phyloP scores from a whole-genome alignment of 2,329 filamentous ascomycete genomes.

The Talaromyces sp. region DNA sequence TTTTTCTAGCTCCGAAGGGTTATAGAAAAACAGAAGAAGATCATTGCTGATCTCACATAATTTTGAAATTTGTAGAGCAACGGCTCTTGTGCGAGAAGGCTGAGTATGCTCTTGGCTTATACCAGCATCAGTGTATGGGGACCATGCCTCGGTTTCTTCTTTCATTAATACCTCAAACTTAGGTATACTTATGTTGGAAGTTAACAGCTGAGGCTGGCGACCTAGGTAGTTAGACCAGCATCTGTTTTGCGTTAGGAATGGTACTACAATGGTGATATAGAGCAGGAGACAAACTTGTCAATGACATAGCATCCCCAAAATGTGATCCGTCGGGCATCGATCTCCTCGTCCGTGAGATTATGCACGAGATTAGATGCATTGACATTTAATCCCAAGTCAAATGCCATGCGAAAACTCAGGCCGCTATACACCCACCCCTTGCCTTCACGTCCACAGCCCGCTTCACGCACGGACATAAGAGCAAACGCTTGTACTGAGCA shows the following conservation, averaged over 20 bases:
- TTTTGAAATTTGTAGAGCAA: constrained; percentile 77
- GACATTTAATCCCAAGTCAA: constrained; percentile 88
- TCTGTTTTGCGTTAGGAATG: constrained; percentile 37
- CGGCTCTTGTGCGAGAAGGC: constrained; percentile 78
- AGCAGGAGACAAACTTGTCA: constrained; percentile 65
- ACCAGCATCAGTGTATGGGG: constrained; percentile 83
- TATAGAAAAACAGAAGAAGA: constrained; percentile 86
- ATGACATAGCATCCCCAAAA: constrained; percentile 99
- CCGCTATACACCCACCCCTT: constrained; percentile 98
- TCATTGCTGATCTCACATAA: constrained; percentile 95
- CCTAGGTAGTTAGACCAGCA: constrained; percentile 98
- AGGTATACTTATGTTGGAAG: constrained; percentile 76
- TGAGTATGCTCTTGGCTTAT: constrained; percentile 73
- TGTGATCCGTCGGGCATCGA: constrained; percentile 86
- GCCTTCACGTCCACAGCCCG: constrained; percentile 88
- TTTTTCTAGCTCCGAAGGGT: constrained; percentile 67
- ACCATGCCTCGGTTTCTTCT: constrained; percentile 85
- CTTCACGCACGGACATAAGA: constrained; percentile 94
- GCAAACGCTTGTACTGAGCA: constrained; percentile 92
- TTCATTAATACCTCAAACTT: constrained; percentile 89
- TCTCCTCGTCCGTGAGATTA: constrained; percentile 76
- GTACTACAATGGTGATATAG: not conserved
- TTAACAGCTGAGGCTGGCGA: constrained; percentile 81
- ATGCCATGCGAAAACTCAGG: constrained; percentile 97
- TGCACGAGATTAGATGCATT: constrained; percentile 68